Evolutionary conservation across 306 rosid genomes (phyloP).

Genomic region (Arachis hypogaea): DNA sequence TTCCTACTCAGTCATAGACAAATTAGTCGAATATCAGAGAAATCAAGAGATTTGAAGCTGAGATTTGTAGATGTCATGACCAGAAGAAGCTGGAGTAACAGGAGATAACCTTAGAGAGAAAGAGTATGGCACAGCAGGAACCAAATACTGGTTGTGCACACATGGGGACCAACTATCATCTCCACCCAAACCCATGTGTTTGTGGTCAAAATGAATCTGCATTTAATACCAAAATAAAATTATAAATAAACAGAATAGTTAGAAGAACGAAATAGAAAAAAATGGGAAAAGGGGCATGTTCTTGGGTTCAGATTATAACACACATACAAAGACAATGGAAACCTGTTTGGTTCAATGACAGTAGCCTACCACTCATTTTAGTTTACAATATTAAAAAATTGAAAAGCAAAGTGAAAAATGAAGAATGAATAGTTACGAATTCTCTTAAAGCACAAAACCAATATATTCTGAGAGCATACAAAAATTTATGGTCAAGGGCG

Average conservation of each 20-base stretch:
- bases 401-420: too few relatives aligned
- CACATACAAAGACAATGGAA: neutral
- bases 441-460: too few relatives aligned
- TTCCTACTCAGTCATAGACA: too few relatives aligned
- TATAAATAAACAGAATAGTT: neutral
- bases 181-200: conserved; percentile 95
- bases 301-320: neutral
- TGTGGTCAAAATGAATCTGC: conserved; percentile 93
- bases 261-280: neutral
- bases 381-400: too few relatives aligned
- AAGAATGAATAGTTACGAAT: too few relatives aligned
- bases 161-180: conserved; percentile 97
- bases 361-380: too few relatives aligned
- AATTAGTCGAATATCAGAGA: conserved; percentile 1
- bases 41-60: conserved; percentile 53
- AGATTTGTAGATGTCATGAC: conserved; percentile 66
- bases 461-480: too few relatives aligned
- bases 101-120: conserved; percentile 74
- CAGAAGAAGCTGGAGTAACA: conserved; percentile 58
- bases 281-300: neutral
- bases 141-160: conserved; percentile 66
- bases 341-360: neutral
- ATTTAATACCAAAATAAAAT: conserved; percentile 38
- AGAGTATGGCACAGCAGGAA: conserved; percentile 62
- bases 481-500: too few relatives aligned